These are phyloP conservation scores for Knoxdaviesia proteae DNA, from an alignment of 2,329 filamentous ascomycete species.

Conservation along the genomic window DNA sequence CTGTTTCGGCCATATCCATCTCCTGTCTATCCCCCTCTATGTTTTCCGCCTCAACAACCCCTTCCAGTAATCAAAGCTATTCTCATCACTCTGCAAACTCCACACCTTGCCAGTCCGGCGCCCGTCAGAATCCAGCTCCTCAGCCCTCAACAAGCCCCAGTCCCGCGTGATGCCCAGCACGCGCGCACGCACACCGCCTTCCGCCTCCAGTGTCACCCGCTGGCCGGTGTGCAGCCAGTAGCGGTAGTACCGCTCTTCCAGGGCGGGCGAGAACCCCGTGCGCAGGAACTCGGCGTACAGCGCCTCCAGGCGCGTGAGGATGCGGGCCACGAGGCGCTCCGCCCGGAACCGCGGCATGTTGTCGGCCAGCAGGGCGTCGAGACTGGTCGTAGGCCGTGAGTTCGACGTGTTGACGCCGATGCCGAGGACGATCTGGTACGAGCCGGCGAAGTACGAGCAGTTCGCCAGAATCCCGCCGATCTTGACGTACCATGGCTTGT, in stretches of 20 bases:
- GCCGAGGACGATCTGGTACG: constrained; percentile 72
- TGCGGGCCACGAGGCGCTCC: constrained; percentile 64
- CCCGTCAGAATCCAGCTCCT: constrained; percentile 60
- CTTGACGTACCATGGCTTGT: constrained; percentile 47
- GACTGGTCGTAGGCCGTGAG: constrained; percentile 63
- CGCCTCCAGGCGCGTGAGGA: constrained; percentile 58
- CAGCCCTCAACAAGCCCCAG: constrained; percentile 69
- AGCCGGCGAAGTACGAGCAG: constrained; percentile 53
- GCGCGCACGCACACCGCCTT: constrained; percentile 51
- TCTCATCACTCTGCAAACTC: constrained; percentile 84
- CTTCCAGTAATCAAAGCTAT: constrained; percentile 95
- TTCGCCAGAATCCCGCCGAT: constrained; percentile 88
- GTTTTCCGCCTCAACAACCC: constrained; percentile 68
- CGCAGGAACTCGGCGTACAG: constrained; percentile 57
- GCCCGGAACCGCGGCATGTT: constrained; percentile 37
- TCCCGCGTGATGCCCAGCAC: constrained; percentile 81
- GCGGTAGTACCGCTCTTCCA: constrained; percentile 61
- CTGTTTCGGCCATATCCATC: too few relatives aligned
- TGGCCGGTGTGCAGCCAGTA: constrained; percentile 73
- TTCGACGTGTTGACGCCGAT: constrained; percentile 78
- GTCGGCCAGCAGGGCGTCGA: constrained; percentile 45
- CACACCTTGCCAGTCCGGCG: constrained; percentile 56
- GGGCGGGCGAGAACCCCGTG: constrained; percentile 49
- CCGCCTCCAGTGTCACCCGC: constrained; percentile 53
- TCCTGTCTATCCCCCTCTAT: constrained; percentile 12